Conservation (phyloP, 1,284 basidiomycete species). For the Hymenochaete sp. region DNA sequence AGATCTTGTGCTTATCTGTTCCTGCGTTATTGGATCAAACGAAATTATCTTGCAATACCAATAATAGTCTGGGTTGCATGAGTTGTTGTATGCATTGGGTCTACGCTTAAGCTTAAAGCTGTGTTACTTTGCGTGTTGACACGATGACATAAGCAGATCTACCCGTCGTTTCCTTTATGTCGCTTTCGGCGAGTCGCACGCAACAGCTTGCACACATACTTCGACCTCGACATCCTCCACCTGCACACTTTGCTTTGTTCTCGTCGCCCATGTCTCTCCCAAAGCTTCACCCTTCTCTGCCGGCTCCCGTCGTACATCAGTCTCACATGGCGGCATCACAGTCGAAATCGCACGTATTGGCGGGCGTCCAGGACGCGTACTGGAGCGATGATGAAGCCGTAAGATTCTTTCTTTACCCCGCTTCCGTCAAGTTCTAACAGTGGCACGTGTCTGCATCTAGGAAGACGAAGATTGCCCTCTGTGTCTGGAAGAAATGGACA, state of each 20-base stretch:
- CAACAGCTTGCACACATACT: slow-evolving; percentile 1
- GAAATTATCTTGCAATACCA: too few species aligned
- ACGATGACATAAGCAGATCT: too few species aligned
- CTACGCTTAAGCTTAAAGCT: too few species aligned
- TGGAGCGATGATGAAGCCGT: slow-evolving; percentile 94
- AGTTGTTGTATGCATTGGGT: too few species aligned
- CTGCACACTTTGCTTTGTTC: slow-evolving; percentile 6
- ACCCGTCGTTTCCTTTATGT: too few species aligned
- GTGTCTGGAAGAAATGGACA: slow-evolving; percentile 98
- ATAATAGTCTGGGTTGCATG: too few species aligned
- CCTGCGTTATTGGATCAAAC: too few species aligned
- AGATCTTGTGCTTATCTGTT: too few species aligned
- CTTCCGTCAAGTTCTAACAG: slow-evolving; percentile 2
- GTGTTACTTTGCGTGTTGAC: too few species aligned
- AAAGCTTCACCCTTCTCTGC: slow-evolving; percentile 49
- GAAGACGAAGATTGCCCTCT: slow-evolving; percentile 98
- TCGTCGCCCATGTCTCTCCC: slow-evolving; percentile 25
- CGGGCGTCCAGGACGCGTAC: slow-evolving; percentile 93
- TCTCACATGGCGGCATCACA: slow-evolving; percentile 54
- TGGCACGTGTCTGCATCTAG: slow-evolving; percentile 34
- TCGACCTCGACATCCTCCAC: slow-evolving; percentile 8
- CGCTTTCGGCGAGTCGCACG: slow-evolving; percentile 1
- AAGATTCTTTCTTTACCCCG: slow-evolving; percentile 22
- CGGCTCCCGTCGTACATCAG: slow-evolving; percentile 62
- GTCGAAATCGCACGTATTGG: slow-evolving; percentile 76